Percentiles rank a stretch among this genome's conserved stretches.
phyloP scores from a whole-genome alignment of 331 rosid species.

The Rosa hybrid region DNA sequence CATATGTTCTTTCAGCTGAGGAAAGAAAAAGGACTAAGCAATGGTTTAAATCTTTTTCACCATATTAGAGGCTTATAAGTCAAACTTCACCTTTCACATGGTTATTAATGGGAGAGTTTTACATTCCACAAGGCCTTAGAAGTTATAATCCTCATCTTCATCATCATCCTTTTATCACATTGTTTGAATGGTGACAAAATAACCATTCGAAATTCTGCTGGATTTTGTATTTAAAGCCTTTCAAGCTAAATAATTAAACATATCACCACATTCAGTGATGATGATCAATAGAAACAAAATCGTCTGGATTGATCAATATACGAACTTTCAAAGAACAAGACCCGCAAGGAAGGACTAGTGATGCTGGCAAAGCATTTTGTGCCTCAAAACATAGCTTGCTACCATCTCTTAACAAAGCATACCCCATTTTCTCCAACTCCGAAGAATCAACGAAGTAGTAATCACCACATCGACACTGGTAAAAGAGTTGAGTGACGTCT shows the following conservation, averaged over 20 bases:
- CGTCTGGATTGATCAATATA: slow-evolving; percentile 46
- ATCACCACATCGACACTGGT: slow-evolving; percentile 92
- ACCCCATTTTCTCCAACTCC: slow-evolving; percentile 81
- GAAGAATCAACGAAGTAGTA: slow-evolving; percentile 63
- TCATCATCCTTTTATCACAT: too few relatives aligned
- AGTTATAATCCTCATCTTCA: too few relatives aligned
- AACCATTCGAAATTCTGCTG: not conserved
- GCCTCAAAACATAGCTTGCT: slow-evolving; percentile 42
- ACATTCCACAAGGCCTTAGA: too few relatives aligned
- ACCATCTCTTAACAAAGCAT: slow-evolving; percentile 51
- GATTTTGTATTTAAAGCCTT: not conserved
- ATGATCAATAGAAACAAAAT: slow-evolving; percentile 27
- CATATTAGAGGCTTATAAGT: too few relatives aligned
- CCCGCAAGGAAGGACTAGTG: slow-evolving; percentile 82
- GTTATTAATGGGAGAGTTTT: too few relatives aligned
- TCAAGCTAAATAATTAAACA: not conserved
- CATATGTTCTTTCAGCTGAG: too few relatives aligned
- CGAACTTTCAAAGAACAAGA: slow-evolving; percentile 86
- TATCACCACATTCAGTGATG: not conserved
- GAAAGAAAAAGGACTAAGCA: too few relatives aligned
- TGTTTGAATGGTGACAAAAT: not conserved
- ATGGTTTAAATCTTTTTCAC: too few relatives aligned
- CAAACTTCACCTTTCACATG: too few relatives aligned
- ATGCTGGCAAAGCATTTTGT: slow-evolving; percentile 53
- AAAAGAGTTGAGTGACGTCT: slow-evolving; percentile 51